Evolutionary conservation across 2,329 filamentous ascomycete species (phyloP).

Genomic region (Diaporthe sp.): DNA sequence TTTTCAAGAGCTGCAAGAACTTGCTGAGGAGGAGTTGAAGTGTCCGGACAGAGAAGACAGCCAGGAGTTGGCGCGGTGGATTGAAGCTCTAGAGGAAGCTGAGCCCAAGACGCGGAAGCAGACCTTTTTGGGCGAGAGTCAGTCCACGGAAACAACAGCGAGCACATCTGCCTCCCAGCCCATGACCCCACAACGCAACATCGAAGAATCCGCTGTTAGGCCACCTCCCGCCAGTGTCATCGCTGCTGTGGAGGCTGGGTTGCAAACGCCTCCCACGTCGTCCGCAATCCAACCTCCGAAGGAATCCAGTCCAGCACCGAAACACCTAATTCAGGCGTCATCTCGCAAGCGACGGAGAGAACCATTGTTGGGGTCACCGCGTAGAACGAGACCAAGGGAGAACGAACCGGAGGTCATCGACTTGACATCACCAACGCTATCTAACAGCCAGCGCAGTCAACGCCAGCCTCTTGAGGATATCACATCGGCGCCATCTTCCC

Average conservation of each 20-base stretch:
- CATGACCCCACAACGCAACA: background rate
- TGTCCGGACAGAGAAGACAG: slow-evolving; percentile 66
- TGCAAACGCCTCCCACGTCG: slow-evolving; percentile 34
- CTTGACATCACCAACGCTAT: background rate
- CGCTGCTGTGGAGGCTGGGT: background rate
- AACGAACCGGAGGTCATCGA: slow-evolving; percentile 1
- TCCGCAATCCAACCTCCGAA: slow-evolving; percentile 15
- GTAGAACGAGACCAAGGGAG: background rate
- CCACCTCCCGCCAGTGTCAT: background rate
- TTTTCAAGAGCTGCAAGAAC: slow-evolving; percentile 77
- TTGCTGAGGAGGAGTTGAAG: slow-evolving; percentile 71
- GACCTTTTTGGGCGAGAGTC: slow-evolving; percentile 61
- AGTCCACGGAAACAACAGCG: slow-evolving; percentile 56
- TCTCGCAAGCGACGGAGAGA: slow-evolving; percentile 34
- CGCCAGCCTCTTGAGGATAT: slow-evolving; percentile 40
- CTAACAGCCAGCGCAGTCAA: background rate
- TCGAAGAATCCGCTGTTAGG: background rate
- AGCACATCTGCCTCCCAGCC: slow-evolving; percentile 42
- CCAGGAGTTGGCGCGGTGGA: slow-evolving; percentile 74
- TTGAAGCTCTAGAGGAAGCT: slow-evolving; percentile 69
- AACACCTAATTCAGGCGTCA: background rate
- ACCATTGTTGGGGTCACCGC: background rate
- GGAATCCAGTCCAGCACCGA: background rate
- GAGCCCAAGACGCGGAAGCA: slow-evolving; percentile 58
- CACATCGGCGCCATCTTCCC: slow-evolving; percentile 34